Conservation (phyloP, 805 yeast species). For the Kodamaea hsintzibuensis region DNA sequence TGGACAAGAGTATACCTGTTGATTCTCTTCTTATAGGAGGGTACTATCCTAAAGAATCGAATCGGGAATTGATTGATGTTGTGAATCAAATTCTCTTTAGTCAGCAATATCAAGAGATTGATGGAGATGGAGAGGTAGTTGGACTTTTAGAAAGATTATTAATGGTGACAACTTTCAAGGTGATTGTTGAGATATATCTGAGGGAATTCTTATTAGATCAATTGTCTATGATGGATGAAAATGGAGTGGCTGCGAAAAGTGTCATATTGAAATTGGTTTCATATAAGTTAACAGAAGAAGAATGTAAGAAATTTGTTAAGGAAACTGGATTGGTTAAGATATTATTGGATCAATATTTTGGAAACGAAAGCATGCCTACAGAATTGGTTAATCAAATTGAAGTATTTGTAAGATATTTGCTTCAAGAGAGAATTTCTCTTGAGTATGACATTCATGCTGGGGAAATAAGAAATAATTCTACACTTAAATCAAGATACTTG, state of each 20-base stretch:
- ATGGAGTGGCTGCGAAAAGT: background rate
- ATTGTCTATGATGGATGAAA: background rate
- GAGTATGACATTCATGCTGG: background rate
- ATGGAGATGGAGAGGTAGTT: background rate
- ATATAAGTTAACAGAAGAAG: slow-evolving; percentile 1
- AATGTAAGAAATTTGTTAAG: background rate
- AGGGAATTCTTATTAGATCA: slow-evolving; percentile 4
- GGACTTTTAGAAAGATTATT: background rate
- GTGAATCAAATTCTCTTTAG: background rate
- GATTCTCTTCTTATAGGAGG: background rate
- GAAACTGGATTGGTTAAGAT: background rate
- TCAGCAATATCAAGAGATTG: background rate
- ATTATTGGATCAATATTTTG: slow-evolving; percentile 8
- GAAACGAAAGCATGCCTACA: slow-evolving; percentile 5
- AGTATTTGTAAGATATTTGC: background rate
- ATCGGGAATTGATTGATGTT: background rate
- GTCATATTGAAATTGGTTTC: background rate
- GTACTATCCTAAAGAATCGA: background rate
- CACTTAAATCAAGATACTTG: slow-evolving; percentile 20
- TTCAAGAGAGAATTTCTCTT: background rate
- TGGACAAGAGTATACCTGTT: background rate
- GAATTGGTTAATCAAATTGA: slow-evolving; percentile 12
- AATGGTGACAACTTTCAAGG: background rate
- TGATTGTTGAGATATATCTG: background rate
- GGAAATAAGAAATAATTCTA: slow-evolving; percentile 12